Base-by-base conservation (phyloP, 495 filamentous ascomycete genomes). In the Bombardia bombarda region DNA sequence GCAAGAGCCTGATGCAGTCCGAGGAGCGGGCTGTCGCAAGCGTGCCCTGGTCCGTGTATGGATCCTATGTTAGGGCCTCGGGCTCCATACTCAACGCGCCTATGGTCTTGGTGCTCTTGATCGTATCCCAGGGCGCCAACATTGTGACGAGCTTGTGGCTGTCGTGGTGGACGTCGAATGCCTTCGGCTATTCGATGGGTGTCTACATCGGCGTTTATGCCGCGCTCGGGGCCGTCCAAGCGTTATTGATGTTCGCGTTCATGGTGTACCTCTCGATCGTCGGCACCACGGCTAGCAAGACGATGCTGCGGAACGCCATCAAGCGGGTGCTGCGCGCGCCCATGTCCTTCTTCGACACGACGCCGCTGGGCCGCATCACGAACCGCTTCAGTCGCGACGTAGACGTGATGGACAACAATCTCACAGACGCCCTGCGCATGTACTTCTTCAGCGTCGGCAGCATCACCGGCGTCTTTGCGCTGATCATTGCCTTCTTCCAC, bases 301-400 rank as follows among this genome's bases (percentile, higher is more conserved):
- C 72, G n/a, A 87, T 97, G 73, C 74, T 96, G 32, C 76, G 83
- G 9, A 67, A 79, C n/a, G 90, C 92, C 18, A 84, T 96, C 66
- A 73, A 63, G 9, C 77, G 83, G 32, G 85, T 88, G 1, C 71
- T 98, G 31, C 77, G 89, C 36, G 90, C 92, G 0, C 92, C 92
- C 0, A 94, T 97, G 89, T 82, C 83, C 3, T 97, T 97, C 70
- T 96, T 97, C 68, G 92, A 96, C 51, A 96, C 90, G 0, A 98
- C 92, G 0, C 92, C 92, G 1, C 57, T 96, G 1, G 92, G 92
- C n/a, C 82, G 92, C 19, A 95, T 98, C 57, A 92, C 88, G 7
- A 98, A 97, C 57, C 85, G 92, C 17, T 98, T 98, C 66, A 90
- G 89, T 3, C 87, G 90, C 53, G 92, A 98, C 61, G 82, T 96